Percentiles rank a stretch among this genome's conserved stretches.
Evolutionary conservation across 2,329 filamentous ascomycete genomes (phyloP).

Genomic region (Ophiostoma pallidulum): DNA sequence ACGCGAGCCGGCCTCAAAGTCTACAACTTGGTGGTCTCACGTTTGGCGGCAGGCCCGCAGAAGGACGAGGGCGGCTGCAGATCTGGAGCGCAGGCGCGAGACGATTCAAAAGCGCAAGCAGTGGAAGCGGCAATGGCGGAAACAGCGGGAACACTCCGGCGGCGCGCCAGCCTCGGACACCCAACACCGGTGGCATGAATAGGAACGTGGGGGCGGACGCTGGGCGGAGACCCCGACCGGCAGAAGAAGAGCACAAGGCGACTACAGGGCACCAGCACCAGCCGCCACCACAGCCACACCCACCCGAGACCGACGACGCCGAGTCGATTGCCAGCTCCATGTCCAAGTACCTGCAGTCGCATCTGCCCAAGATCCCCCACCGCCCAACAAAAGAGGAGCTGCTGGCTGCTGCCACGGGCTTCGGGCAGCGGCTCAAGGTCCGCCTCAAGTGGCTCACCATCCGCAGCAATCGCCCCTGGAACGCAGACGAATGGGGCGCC

Average conservation of each 20-base stretch:
- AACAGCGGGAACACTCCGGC: slow-evolving; percentile 1
- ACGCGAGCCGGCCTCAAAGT: slow-evolving; percentile 14
- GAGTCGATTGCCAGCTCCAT: slow-evolving; percentile 42
- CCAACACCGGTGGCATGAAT: background rate
- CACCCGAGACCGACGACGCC: slow-evolving; percentile 20
- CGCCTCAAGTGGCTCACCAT: slow-evolving; percentile 98
- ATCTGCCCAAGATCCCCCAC: slow-evolving; percentile 63
- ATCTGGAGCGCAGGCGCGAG: slow-evolving; percentile 19
- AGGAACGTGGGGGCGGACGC: background rate
- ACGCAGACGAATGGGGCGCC: slow-evolving; percentile 89
- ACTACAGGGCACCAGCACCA: slow-evolving; percentile 1
- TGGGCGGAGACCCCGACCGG: background rate
- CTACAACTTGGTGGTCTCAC: background rate
- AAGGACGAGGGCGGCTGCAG: background rate
- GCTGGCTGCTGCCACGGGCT: slow-evolving; percentile 80
- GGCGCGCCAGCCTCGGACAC: background rate
- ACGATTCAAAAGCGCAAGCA: slow-evolving; percentile 23
- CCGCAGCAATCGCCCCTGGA: slow-evolving; percentile 85
- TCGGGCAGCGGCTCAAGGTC: slow-evolving; percentile 81
- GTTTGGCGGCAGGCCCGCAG: background rate
- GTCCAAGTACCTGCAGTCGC: slow-evolving; percentile 51
- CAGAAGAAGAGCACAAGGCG: background rate
- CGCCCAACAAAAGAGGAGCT: slow-evolving; percentile 90
- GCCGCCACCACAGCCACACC: slow-evolving; percentile 8
- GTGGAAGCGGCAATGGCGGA: slow-evolving; percentile 18